phyloP scores from a whole-genome alignment of 2,329 filamentous ascomycete species.

The Lachnellula cervina region DNA sequence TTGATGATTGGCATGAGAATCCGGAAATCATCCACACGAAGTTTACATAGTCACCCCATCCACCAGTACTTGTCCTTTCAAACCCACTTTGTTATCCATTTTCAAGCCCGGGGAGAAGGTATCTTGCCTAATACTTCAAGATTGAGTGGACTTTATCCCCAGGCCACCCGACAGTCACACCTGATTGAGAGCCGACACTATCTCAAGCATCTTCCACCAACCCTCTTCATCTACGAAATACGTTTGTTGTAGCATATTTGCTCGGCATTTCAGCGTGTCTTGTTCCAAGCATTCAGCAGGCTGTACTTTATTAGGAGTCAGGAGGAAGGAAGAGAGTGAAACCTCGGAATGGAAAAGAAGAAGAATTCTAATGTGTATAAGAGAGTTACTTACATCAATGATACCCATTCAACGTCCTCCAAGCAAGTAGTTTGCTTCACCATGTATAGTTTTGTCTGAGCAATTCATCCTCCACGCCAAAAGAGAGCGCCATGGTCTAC shows the following conservation, averaged over 20 bases:
- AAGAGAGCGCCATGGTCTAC: no score
- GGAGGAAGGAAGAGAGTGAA: neutral
- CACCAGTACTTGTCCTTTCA: neutral
- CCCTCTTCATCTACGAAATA: no score
- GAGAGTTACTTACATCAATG: conserved; percentile 4
- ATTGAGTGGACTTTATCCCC: no score
- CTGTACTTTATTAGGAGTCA: neutral
- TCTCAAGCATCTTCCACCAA: no score
- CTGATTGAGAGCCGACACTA: no score
- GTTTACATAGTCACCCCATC: conserved; percentile 60
- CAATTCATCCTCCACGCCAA: no score
- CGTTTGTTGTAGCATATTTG: neutral
- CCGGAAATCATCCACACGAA: conserved; percentile 98
- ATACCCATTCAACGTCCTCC: conserved; percentile 6
- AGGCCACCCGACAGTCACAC: no score
- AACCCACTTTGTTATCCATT: neutral
- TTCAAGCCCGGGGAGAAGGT: no score
- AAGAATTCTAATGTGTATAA: conserved; percentile 4
- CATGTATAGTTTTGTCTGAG: no score
- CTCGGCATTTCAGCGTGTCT: neutral
- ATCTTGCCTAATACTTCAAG: no score
- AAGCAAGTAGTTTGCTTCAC: neutral
- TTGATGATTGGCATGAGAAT: conserved; percentile 99
- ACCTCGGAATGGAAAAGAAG: neutral
- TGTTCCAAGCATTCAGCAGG: neutral